These are phyloP conservation scores for Colletotrichum tamarilloi DNA, from an alignment of 2,329 filamentous ascomycete species.

Conservation along the genomic window DNA sequence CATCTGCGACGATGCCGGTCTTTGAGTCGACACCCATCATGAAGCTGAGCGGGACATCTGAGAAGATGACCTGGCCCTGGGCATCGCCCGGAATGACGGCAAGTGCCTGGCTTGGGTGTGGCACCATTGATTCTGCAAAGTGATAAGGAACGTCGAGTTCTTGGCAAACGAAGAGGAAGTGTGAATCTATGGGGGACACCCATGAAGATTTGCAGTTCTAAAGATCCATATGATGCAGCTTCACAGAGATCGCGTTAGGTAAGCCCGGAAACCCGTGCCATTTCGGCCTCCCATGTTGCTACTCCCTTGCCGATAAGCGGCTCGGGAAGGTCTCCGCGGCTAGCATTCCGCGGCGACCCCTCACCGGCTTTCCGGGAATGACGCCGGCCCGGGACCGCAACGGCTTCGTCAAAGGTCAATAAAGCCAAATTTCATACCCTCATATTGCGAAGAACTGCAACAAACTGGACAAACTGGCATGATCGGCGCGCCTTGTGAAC, in stretches of 20 bases:
- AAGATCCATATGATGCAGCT: neutral
- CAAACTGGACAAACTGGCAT: too few relatives aligned
- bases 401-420: too few relatives aligned
- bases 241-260: neutral
- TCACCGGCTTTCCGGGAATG: neutral
- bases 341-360: neutral
- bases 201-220: neutral
- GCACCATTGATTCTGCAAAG: neutral
- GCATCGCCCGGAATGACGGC: neutral
- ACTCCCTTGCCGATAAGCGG: neutral
- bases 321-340: neutral
- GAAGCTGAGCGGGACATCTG: constrained; percentile 50
- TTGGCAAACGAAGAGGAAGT: neutral
- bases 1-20: constrained; percentile 55
- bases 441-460: too few relatives aligned
- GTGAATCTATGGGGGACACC: neutral
- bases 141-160: neutral
- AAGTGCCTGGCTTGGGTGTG: neutral
- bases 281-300: too few relatives aligned
- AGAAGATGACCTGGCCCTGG: neutral
- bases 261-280: too few relatives aligned
- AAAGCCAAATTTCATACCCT: too few relatives aligned
- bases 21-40: constrained; percentile 55
- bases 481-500: neutral
- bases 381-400: neutral